Percentiles rank a stretch among this genome's conserved stretches.
phyloP scores from a whole-genome alignment of 371 early-diverging fungal species.

The Apophysomyces trapeziformis region DNA sequence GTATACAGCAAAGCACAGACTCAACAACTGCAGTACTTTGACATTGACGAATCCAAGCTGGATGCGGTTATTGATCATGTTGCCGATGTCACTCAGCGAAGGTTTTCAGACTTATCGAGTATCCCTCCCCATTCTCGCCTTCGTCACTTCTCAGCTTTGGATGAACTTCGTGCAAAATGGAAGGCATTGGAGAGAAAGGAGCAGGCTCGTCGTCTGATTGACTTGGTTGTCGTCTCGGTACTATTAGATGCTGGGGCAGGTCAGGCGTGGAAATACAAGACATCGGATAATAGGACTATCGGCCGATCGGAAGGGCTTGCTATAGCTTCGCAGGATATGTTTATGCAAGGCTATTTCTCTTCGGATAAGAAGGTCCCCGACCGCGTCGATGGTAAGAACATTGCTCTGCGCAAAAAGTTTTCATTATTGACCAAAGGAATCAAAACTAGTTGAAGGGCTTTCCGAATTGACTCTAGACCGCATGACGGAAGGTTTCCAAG shows the following conservation, averaged over 20 bases:
- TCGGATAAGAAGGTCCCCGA: constrained; percentile 49
- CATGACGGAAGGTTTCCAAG: constrained; percentile 82
- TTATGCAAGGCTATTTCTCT: constrained; percentile 80
- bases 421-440: neutral
- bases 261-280: constrained; percentile 73
- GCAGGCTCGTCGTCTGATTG: constrained; percentile 74
- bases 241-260: constrained; percentile 96
- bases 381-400: constrained; percentile 73
- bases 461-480: constrained; percentile 57
- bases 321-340: constrained; percentile 89
- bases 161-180: constrained; percentile 47
- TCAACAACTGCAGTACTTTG: constrained; percentile 67
- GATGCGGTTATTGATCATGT: constrained; percentile 70
- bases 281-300: constrained; percentile 32
- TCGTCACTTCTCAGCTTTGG: constrained; percentile 79
- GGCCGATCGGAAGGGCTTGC: constrained; percentile 91
- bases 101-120: constrained; percentile 61
- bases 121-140: constrained; percentile 92
- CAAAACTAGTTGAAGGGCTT: constrained; percentile 57
- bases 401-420: constrained; percentile 13
- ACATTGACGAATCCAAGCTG: constrained; percentile 66
- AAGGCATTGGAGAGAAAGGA: constrained; percentile 53
- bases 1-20: constrained; percentile 66
- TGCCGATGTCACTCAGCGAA: constrained; percentile 67
- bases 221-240: constrained; percentile 89